phyloP scores from a whole-genome alignment of 2,329 filamentous ascomycete species.

The Rhynchosporium agropyri region DNA sequence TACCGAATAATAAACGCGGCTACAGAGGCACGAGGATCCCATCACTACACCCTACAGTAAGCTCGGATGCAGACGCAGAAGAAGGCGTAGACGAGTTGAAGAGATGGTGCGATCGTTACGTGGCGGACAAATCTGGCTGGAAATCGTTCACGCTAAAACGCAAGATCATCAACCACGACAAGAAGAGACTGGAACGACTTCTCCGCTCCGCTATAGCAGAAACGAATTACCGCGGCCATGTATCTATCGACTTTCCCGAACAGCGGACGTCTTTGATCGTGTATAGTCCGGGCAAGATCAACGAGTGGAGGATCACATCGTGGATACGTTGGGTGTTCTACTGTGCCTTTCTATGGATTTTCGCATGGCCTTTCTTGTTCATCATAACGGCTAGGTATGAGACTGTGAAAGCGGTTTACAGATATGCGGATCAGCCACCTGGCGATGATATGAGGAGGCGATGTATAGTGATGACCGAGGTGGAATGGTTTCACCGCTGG shows the following conservation, averaged over 20 bases:
- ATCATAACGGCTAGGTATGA: constrained; percentile 69
- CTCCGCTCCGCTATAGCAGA: constrained; percentile 60
- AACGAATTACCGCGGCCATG: constrained; percentile 68
- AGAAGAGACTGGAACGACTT: constrained; percentile 52
- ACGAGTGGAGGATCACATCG: constrained; percentile 63
- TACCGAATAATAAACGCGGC: constrained; percentile 60
- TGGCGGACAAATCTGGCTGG: constrained; percentile 57
- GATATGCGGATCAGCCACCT: constrained; percentile 33
- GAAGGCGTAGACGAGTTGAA: constrained; percentile 31
- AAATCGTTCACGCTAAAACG: constrained; percentile 59
- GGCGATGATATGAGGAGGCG: constrained; percentile 26
- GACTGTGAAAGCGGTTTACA: constrained; percentile 59
- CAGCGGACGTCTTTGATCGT: constrained; percentile 60
- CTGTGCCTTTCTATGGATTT: constrained; percentile 67
- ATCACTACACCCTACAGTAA: constrained; percentile 52
- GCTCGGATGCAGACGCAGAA: constrained; percentile 26
- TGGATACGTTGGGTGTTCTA: constrained; percentile 69
- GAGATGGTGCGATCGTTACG: constrained; percentile 69
- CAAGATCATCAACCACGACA: constrained; percentile 62
- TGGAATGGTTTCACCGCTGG: constrained; percentile 66
- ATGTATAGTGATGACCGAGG: constrained; percentile 45
- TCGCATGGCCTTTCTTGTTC: constrained; percentile 72
- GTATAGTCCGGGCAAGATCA: constrained; percentile 64
- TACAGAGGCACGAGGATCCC: constrained; percentile 66
- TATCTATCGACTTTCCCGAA: constrained; percentile 61